phyloP scores from a whole-genome alignment of 257 asterid genomes.

The Nicotiana tabacum region DNA sequence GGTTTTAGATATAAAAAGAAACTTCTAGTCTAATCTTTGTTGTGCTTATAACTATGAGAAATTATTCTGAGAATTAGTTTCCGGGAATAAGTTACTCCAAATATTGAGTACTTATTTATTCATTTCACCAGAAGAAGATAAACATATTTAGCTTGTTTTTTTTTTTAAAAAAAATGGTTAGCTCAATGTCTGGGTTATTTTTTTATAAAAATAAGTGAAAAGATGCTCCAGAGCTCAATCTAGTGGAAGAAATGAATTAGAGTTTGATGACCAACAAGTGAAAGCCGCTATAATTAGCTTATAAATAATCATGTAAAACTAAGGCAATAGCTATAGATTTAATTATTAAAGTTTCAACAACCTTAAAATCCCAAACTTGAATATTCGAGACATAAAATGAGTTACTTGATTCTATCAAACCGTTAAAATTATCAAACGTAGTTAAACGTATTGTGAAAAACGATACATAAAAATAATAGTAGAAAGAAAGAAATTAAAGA shows the following conservation, averaged over 20 bases:
- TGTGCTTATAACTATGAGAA: background rate
- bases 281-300: background rate
- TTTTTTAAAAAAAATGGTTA: too few species aligned
- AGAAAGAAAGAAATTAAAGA: too few species aligned
- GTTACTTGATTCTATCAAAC: background rate
- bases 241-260: background rate
- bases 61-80: background rate
- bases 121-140: background rate
- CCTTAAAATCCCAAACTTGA: background rate
- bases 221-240: background rate
- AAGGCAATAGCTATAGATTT: too few species aligned
- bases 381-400: too few species aligned
- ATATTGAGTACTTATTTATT: too few species aligned
- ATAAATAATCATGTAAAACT: background rate
- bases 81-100: background rate
- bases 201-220: background rate
- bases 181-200: background rate
- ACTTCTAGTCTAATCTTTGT: background rate
- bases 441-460: background rate
- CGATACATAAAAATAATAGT: too few species aligned
- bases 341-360: too few species aligned
- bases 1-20: too few species aligned
- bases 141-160: background rate
- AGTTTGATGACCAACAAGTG: background rate
- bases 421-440: background rate